Evolutionary conservation across 768 basidiomycete genomes (phyloP).

Genomic region (Amanita exitialis): DNA sequence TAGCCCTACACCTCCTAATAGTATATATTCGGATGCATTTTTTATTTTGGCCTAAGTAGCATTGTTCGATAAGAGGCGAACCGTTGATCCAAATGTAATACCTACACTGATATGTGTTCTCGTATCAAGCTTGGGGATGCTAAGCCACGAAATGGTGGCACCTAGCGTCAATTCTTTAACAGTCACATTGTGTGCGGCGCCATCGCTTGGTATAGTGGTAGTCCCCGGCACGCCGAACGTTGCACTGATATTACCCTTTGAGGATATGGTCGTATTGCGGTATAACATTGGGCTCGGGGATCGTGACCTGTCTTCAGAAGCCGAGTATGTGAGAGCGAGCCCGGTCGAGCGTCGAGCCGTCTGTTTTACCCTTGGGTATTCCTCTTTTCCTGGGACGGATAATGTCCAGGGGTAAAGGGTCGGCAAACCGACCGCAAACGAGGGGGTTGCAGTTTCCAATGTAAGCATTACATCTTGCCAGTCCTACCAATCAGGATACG

Average conservation of each 20-base stretch:
- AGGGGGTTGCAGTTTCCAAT: slow-evolving; percentile 28
- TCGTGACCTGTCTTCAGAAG: no score
- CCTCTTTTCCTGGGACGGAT: slow-evolving; percentile 8
- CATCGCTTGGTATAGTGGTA: slow-evolving; percentile 22
- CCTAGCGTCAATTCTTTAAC: slow-evolving; percentile 20
- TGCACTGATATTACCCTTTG: slow-evolving; percentile 20
- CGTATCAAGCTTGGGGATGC: slow-evolving; percentile 24
- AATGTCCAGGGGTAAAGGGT: slow-evolving; percentile 22
- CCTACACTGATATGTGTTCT: slow-evolving; percentile 21
- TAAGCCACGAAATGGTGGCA: slow-evolving; percentile 25
- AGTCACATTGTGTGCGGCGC: slow-evolving; percentile 21
- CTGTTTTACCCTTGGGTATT: no score
- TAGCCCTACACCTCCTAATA: slow-evolving; percentile 24
- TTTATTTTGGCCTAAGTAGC: slow-evolving; percentile 23
- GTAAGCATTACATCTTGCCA: slow-evolving; percentile 29
- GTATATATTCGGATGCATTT: slow-evolving; percentile 28
- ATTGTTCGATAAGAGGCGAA: not conserved
- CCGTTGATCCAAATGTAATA: not conserved
- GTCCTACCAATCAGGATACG: slow-evolving; percentile 11
- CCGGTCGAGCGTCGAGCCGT: no score
- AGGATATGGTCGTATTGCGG: slow-evolving; percentile 11
- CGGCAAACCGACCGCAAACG: slow-evolving; percentile 24
- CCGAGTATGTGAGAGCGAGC: no score
- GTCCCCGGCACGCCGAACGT: slow-evolving; percentile 23
- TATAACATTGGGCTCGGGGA: not conserved